Base-by-base conservation (phyloP, 1,284 basidiomycete genomes). In the Mycena sp. region DNA sequence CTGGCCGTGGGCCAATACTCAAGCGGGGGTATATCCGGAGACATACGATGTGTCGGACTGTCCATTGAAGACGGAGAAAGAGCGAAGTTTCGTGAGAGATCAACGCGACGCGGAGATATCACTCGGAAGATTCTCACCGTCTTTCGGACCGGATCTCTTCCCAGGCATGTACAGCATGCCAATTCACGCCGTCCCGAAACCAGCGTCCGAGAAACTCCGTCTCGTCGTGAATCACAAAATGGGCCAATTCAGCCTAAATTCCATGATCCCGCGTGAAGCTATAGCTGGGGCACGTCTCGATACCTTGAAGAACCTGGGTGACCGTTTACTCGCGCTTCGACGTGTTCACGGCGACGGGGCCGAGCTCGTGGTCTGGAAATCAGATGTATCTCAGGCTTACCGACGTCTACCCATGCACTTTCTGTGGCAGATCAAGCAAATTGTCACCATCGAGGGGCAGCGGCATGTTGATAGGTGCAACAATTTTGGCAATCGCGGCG, bases 361-460 rank as follows among this genome's bases (percentile, higher is more conserved):
- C 0, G 49, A 63, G 2, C 28, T 77, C 0, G 66, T 66, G 1
- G 55, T 80, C 1, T 80, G 69, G 67, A 83, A 83, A 43, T 77
- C 74, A 0, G 81, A 85, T 45, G 73, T 83, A 0, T 52, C 73
- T 0, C 68, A 76, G 16, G 82, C 82, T 0, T 84, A 80, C 44
- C 69, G 72, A 0, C 67, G 70, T 0, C 64, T 81, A 2, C 82
- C 81, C 0, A 72, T 81, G 65, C 77, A 80, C 43, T 76, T 74
- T 0, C 50, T 73, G 0, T 85, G 81, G 82, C 83, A 85, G 52
- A 58, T 83, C 3, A 77, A 78, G 41, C 82, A 84, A 38, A 63
- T 81, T 0, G 71, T 78, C 0, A 74, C 69, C 0, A 64, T 83
- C 9, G 65, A 74, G 0, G 72, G 70, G 0, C 0, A 56, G 0